phyloP scores from a whole-genome alignment of 2,329 filamentous ascomycete species.

The Hawksworthiomyces lignivorus region DNA sequence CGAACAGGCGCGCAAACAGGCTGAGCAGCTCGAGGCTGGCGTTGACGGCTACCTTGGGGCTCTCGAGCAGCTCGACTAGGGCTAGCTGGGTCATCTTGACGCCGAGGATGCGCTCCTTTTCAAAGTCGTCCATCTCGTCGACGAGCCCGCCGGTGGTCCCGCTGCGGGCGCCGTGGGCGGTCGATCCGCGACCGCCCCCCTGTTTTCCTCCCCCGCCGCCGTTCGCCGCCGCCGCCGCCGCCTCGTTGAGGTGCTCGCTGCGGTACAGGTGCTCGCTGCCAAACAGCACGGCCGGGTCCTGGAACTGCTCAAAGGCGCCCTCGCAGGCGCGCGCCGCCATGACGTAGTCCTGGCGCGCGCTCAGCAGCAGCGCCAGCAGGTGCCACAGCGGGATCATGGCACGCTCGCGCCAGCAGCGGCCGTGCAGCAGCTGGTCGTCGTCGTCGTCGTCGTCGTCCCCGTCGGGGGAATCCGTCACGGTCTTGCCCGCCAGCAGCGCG shows the following conservation, averaged over 20 bases:
- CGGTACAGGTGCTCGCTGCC: constrained; percentile 53
- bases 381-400: constrained; percentile 80
- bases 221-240: constrained; percentile 30
- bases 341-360: constrained; percentile 75
- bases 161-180: too few relatives aligned
- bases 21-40: constrained; percentile 76
- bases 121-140: constrained; percentile 72
- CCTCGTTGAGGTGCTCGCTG: constrained; percentile 61
- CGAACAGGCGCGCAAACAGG: constrained; percentile 76
- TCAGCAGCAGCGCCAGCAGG: constrained; percentile 76
- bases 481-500: constrained; percentile 57
- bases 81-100: constrained; percentile 92
- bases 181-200: too few relatives aligned
- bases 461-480: too few relatives aligned
- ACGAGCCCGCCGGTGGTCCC: constrained; percentile 45
- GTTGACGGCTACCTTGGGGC: constrained; percentile 78
- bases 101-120: constrained; percentile 84
- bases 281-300: constrained; percentile 62
- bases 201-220: too few relatives aligned
- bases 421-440: constrained; percentile 35
- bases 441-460: constrained; percentile 35
- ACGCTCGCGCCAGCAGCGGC: constrained; percentile 54
- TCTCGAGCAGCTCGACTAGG: constrained; percentile 75
- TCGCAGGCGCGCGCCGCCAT: constrained; percentile 79
- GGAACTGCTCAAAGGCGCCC: constrained; percentile 85